Conservation (phyloP, 163 green algal genomes). For the Chlamydomonas reinhardtii region DNA sequence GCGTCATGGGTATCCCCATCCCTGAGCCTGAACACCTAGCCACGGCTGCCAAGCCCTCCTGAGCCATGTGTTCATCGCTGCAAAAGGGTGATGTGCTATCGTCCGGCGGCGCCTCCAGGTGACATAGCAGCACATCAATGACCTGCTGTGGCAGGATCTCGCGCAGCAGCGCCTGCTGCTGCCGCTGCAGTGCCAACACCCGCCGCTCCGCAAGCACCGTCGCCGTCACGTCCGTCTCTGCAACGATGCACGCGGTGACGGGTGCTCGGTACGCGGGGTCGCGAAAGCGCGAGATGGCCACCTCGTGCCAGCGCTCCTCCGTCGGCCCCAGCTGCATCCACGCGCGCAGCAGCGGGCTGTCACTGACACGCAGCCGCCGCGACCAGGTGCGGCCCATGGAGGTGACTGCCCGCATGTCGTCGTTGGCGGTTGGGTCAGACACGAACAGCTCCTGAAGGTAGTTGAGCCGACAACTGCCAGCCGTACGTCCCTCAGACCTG, state of each 20-base stretch:
- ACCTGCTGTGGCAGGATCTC: slow-evolving; percentile 34
- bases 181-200: slow-evolving; percentile 21
- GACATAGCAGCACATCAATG: too few species aligned
- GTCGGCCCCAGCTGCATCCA: slow-evolving; percentile 17
- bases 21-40: too few species aligned
- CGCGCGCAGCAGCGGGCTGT: slow-evolving; percentile 25
- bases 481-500: not conserved
- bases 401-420: slow-evolving; percentile 27
- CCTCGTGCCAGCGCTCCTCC: slow-evolving; percentile 34
- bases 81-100: too few species aligned
- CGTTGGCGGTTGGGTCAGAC: not conserved
- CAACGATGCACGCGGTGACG: slow-evolving; percentile 1
- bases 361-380: slow-evolving; percentile 9
- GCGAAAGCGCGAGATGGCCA: slow-evolving; percentile 31
- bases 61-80: too few species aligned
- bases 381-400: slow-evolving; percentile 19
- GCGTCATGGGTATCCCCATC: too few species aligned
- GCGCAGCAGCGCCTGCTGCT: slow-evolving; percentile 27
- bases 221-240: slow-evolving; percentile 20
- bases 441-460: slow-evolving; percentile 19
- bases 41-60: too few species aligned
- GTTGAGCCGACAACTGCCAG: slow-evolving; percentile 29
- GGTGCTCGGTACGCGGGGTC: not conserved
- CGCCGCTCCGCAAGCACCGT: slow-evolving; percentile 6
- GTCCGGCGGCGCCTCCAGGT: too few species aligned